Conservation (phyloP, 768 basidiomycete species). For the Serendipita vermifera region DNA sequence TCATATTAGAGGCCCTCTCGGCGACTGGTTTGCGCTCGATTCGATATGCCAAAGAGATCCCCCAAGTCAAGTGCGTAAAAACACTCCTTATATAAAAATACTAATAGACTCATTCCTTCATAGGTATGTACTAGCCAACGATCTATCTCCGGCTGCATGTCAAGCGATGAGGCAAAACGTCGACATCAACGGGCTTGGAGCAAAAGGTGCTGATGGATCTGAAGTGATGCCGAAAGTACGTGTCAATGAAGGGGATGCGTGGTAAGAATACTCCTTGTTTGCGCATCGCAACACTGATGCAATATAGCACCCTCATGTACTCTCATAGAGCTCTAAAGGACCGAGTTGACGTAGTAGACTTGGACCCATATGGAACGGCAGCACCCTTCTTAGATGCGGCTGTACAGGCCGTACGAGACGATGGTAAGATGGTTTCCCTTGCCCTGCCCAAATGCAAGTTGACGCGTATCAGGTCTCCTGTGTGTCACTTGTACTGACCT, state of each 20-base stretch:
- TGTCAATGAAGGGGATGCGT: conserved; percentile 89
- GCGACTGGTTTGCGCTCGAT: conserved; percentile 94
- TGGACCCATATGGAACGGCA: conserved; percentile 96
- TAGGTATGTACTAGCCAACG: conserved; percentile 91
- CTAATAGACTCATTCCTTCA: not conserved
- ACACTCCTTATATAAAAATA: conserved; percentile 7
- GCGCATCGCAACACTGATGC: not conserved
- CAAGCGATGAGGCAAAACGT: conserved; percentile 81
- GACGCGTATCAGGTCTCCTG: conserved; percentile 50
- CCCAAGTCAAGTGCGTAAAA: conserved; percentile 58
- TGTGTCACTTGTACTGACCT: conserved; percentile 96
- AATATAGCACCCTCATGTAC: conserved; percentile 72
- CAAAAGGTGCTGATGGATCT: conserved; percentile 16
- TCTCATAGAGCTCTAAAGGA: conserved; percentile 57
- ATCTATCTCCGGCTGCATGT: conserved; percentile 69
- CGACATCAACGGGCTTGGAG: conserved; percentile 58
- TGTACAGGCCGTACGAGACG: conserved; percentile 76
- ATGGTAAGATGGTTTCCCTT: conserved; percentile 41
- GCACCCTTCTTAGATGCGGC: conserved; percentile 94
- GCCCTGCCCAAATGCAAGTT: not conserved
- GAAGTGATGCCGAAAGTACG: conserved; percentile 36
- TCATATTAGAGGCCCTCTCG: conserved; percentile 83
- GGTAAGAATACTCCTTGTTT: conserved; percentile 35
- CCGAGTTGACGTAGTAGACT: conserved; percentile 88
- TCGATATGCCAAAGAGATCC: conserved; percentile 95